Percentiles rank a stretch among this genome's conserved stretches.
These are phyloP conservation scores for Telfairia occidentalis DNA, from an alignment of 331 rosid genomes.

Conservation along the genomic window DNA sequence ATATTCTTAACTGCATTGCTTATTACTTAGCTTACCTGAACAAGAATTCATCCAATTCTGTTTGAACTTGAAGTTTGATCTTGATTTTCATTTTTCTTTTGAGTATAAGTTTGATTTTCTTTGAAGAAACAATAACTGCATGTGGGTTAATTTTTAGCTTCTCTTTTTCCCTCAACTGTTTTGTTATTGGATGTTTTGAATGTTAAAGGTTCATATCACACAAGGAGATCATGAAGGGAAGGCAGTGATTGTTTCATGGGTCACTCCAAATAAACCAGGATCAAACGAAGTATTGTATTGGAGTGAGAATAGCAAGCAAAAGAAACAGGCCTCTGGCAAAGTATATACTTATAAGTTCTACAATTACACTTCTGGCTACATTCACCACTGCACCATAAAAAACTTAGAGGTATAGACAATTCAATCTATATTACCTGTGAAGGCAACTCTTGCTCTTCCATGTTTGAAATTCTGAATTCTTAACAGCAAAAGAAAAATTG, in stretches of 20 bases:
- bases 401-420: conserved; percentile 23
- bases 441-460: neutral
- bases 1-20: neutral
- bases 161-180: neutral
- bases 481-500: neutral
- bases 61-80: neutral
- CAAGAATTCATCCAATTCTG: neutral
- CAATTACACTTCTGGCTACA: conserved; percentile 61
- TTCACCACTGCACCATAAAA: conserved; percentile 29
- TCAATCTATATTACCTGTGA: neutral
- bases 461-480: neutral
- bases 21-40: neutral
- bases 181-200: conserved; percentile 12
- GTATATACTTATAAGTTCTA: conserved; percentile 36
- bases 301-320: conserved; percentile 28
- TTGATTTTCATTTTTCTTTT: neutral
- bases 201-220: conserved; percentile 71
- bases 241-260: conserved; percentile 77
- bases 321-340: conserved; percentile 37
- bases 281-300: conserved; percentile 45
- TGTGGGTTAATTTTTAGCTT: neutral
- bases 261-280: conserved; percentile 55
- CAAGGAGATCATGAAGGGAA: conserved; percentile 73
- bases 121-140: neutral
- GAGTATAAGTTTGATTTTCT: neutral